phyloP scores from a whole-genome alignment of 768 basidiomycete species.

The Boletus pseudo-olivaceus region DNA sequence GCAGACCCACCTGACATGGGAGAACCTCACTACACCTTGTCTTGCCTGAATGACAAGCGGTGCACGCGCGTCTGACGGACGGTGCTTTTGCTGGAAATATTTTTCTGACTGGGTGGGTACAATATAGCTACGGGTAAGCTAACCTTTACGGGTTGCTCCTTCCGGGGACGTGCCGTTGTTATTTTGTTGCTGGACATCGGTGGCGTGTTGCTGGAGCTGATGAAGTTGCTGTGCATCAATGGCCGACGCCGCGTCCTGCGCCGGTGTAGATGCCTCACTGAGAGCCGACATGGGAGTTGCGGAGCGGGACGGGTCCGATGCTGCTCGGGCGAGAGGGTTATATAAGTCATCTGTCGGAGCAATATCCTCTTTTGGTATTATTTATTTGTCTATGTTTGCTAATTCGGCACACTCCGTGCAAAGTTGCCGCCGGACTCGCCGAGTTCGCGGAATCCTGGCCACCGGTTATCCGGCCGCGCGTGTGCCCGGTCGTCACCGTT shows the following conservation, averaged over 20 bases:
- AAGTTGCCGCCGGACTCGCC: slow-evolving; percentile 4
- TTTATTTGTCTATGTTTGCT: slow-evolving; percentile 27
- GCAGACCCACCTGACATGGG: slow-evolving; percentile 64
- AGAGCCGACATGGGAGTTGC: slow-evolving; percentile 71
- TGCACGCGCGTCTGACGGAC: slow-evolving; percentile 76
- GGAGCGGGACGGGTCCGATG: slow-evolving; percentile 36
- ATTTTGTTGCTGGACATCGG: slow-evolving; percentile 36
- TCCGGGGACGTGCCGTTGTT: slow-evolving; percentile 29
- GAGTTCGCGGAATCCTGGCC: background rate
- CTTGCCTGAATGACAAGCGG: slow-evolving; percentile 80
- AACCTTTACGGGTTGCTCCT: slow-evolving; percentile 55
- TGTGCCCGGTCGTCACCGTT: slow-evolving; percentile 12
- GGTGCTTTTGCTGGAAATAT: slow-evolving; percentile 64
- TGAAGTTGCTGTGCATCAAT: slow-evolving; percentile 59
- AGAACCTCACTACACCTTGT: slow-evolving; percentile 79
- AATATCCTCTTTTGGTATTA: slow-evolving; percentile 20
- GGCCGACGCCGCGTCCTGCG: slow-evolving; percentile 55
- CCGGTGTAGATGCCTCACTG: slow-evolving; percentile 66
- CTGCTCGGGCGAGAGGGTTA: slow-evolving; percentile 23
- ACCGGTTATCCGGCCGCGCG: slow-evolving; percentile 22
- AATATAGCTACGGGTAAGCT: slow-evolving; percentile 27
- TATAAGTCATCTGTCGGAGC: slow-evolving; percentile 30
- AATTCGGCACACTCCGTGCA: slow-evolving; percentile 19
- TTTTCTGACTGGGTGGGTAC: slow-evolving; percentile 10
- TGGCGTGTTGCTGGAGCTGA: slow-evolving; percentile 34